These are phyloP conservation scores for Neocallimastix lanati DNA, from an alignment of 192 early-diverging fungal species.

Conservation along the genomic window DNA sequence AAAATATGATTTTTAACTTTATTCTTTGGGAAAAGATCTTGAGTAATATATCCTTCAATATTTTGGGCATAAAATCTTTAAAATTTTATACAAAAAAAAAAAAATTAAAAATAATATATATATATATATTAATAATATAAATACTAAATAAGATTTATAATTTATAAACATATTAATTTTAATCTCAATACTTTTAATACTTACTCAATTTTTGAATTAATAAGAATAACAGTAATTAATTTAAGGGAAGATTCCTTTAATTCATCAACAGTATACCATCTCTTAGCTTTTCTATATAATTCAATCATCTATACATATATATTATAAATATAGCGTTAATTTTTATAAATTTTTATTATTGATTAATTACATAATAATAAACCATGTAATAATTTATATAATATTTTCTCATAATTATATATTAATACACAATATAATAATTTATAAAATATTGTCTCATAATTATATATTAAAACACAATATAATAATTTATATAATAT, in stretches of 20 bases:
- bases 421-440: too few relatives aligned
- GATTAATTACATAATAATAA: too few relatives aligned
- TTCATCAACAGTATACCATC: constrained; percentile 20
- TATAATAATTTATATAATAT: too few relatives aligned
- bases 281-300: constrained; percentile 14
- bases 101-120: background rate
- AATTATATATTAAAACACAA: too few relatives aligned
- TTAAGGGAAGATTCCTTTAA: constrained; percentile 10
- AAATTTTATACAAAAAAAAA: background rate
- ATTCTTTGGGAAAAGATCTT: constrained; percentile 12
- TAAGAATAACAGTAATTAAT: constrained; percentile 17
- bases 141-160: too few relatives aligned
- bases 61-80: constrained; percentile 9
- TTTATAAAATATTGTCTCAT: too few relatives aligned
- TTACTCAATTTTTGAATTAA: constrained; percentile 17
- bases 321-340: too few relatives aligned
- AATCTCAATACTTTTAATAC: background rate
- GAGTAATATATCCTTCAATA: constrained; percentile 11
- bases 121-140: background rate
- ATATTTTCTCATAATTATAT: too few relatives aligned
- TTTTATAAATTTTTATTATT: too few relatives aligned
- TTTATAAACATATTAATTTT: too few relatives aligned
- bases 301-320: constrained; percentile 11
- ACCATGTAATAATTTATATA: too few relatives aligned
- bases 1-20: constrained; percentile 17